phyloP scores from a whole-genome alignment of 1,284 basidiomycete species.

The Fomitopsis pinicola region DNA sequence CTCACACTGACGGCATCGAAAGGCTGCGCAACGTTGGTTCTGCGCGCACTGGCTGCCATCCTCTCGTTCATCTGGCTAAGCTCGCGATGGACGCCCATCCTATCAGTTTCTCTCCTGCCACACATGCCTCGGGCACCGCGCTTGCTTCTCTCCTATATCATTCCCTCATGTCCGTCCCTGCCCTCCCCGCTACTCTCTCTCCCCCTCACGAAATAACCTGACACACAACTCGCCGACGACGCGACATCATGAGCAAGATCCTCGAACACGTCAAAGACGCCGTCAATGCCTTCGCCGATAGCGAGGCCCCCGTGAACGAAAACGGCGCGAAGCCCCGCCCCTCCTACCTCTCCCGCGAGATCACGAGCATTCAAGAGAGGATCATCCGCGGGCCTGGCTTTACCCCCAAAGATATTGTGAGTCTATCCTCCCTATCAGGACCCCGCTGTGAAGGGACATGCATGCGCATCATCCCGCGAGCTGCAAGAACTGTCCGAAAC shows the following conservation, averaged over 20 bases:
- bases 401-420: slow-evolving; percentile 4
- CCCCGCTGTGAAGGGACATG: background rate
- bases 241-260: background rate
- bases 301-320: slow-evolving; percentile 7
- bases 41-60: background rate
- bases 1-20: background rate
- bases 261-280: slow-evolving; percentile 1
- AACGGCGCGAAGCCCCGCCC: slow-evolving; percentile 1
- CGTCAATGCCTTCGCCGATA: slow-evolving; percentile 1
- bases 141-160: no score
- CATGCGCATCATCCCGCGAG: background rate
- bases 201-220: background rate
- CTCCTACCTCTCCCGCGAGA: slow-evolving; percentile 1
- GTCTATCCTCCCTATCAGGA: background rate
- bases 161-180: no score
- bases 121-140: no score
- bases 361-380: slow-evolving; percentile 1
- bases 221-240: background rate
- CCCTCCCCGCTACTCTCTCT: background rate
- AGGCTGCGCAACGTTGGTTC: background rate
- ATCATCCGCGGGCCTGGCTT: slow-evolving; percentile 4
- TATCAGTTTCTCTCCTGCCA: no score
- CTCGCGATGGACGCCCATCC: background rate
- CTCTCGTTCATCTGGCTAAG: background rate
- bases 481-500: background rate